Evolutionary conservation across 2,329 filamentous ascomycete species (phyloP).

Genomic region (Xylariales sp.): DNA sequence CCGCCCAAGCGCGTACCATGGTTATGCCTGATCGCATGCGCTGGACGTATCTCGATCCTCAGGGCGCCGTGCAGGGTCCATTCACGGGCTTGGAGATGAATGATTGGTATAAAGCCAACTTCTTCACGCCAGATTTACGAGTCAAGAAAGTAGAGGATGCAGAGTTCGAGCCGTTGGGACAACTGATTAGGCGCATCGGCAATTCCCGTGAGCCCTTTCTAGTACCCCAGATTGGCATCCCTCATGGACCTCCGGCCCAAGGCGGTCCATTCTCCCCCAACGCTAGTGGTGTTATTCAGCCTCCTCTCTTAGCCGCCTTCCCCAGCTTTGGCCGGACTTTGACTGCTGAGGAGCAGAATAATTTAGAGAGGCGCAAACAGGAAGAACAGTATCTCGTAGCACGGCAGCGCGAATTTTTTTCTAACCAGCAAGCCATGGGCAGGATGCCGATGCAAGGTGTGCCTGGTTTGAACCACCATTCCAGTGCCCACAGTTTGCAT

Average conservation of each 20-base stretch:
- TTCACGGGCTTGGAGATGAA: constrained; percentile 99
- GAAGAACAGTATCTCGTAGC: constrained; percentile 98
- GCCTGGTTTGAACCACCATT: constrained; percentile 83
- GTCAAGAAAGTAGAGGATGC: constrained; percentile 95
- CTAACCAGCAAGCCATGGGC: constrained; percentile 82
- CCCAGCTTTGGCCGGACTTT: constrained; percentile 96
- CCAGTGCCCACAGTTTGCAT: constrained; percentile 93
- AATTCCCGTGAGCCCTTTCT: constrained; percentile 98
- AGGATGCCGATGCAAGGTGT: constrained; percentile 75
- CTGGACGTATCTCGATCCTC: constrained; percentile 97
- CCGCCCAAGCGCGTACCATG: constrained; percentile 85
- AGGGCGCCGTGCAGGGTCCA: constrained; percentile 90
- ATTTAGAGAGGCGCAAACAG: constrained; percentile 93
- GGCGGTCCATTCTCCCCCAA: constrained; percentile 61
- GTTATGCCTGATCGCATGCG: constrained; percentile 99
- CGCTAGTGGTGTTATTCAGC: constrained; percentile 73
- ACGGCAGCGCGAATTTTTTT: constrained; percentile 91
- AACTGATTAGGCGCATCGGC: constrained; percentile 93
- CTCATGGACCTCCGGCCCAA: constrained; percentile 79
- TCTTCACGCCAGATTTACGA: constrained; percentile 93
- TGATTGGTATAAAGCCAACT: constrained; percentile 99
- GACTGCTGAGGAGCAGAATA: constrained; percentile 98
- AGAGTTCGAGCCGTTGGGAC: constrained; percentile 94
- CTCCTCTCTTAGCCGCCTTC: constrained; percentile 92
- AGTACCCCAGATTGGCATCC: constrained; percentile 95